Evolutionary conservation across 192 early-diverging fungal genomes (phyloP).

Genomic region (Phycomyces blakesleeanus): DNA sequence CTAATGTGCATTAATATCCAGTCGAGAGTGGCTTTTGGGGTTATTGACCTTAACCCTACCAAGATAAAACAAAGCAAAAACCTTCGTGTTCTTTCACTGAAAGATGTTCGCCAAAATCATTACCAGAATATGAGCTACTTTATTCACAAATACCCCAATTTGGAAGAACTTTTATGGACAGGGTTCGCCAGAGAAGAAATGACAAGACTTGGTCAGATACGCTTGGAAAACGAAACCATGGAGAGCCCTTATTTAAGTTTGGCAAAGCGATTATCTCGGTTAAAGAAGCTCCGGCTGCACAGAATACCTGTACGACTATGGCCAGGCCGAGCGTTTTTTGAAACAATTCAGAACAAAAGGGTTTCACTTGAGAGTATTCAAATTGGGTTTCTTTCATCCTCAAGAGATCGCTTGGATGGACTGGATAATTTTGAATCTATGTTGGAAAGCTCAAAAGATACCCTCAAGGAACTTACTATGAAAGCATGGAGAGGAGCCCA

Average conservation of each 20-base stretch:
- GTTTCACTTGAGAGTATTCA: neutral
- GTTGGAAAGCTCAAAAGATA: neutral
- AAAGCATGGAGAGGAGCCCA: neutral
- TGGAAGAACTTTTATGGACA: neutral
- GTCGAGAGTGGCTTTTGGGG: neutral
- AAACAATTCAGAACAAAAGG: neutral
- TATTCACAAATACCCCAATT: neutral
- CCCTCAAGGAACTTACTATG: neutral
- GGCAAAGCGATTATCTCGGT: neutral
- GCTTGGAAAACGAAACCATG: neutral
- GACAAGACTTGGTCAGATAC: neutral
- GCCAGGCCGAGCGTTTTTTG: neutral
- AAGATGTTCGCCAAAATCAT: neutral
- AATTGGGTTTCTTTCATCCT: neutral
- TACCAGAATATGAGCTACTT: neutral
- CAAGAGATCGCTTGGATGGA: neutral
- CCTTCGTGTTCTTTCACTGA: neutral
- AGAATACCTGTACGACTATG: neutral
- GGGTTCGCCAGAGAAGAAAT: neutral
- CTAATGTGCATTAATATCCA: neutral
- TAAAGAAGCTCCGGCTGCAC: neutral
- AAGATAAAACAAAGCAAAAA: neutral
- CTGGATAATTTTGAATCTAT: neutral
- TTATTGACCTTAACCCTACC: no score
- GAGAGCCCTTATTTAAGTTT: neutral